Base-by-base conservation (phyloP, 129 eudicot genomes). In the Chrysanthemum lavandulifolium region DNA sequence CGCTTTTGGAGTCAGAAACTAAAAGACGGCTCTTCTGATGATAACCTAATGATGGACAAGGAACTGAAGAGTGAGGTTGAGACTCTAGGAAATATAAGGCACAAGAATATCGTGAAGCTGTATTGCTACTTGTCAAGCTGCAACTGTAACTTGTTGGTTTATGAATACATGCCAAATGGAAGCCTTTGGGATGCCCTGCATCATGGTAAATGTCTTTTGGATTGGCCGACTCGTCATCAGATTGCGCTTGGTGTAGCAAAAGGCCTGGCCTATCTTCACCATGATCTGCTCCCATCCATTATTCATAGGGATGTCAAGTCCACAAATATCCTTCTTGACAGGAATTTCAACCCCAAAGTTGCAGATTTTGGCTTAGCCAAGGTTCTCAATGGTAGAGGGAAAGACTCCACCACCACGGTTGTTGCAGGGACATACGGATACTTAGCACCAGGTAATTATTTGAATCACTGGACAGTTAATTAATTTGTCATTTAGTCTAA, bases 401-500 rank as follows among this genome's bases (percentile, higher is more conserved):
- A 93, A 67, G 98, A 94, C 59, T 95, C 94, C 36, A 84, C 83
- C 60, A 86, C 90, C 19, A 90, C 96, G 3, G 83, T 84, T 19
- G 74, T 90, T 73, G 97, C 97, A 48, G 99, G 97, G 47, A 88
- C 99, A 25, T 91, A 86, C 55, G 99, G 99, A 21, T 95, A 95
- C 81, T 67, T 90, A 68, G 99, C 96, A 47, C 99, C 99, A 82
- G 99, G 99, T 94, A n/a, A n/a, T n/a, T n/a, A n/a, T n/a, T n/a
- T n/a, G n/a, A n/a, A n/a, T n/a, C n/a, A n/a, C n/a, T n/a, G n/a
- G n/a, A n/a, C n/a, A n/a, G n/a, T n/a, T n/a, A 79, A 2, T 62
- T 62, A n/a, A 73, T 15, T 21, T 15, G 48, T 10, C 45, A 40
- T 40, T 36, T 29, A 29, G 33, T 29, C 33, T 29, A 29, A 29